Conservation (phyloP, 2,329 filamentous ascomycete species). For the Sordariomycetes sp. region DNA sequence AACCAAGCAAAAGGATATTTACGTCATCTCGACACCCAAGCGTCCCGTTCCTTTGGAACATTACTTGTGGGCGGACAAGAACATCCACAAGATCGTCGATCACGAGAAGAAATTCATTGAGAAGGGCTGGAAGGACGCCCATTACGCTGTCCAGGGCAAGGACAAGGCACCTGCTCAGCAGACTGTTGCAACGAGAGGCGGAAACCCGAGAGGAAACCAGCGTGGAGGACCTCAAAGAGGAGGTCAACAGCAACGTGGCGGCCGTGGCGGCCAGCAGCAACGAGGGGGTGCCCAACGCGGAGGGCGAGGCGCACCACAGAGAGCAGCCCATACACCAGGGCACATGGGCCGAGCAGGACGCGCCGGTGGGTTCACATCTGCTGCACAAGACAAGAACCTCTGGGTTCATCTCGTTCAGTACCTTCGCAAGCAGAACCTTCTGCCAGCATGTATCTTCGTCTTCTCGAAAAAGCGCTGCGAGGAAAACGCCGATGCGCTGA, state of each 20-base stretch:
- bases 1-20: slow-evolving; percentile 98
- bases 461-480: slow-evolving; percentile 98
- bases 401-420: slow-evolving; percentile 96
- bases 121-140: slow-evolving; percentile 90
- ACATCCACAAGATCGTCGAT: slow-evolving; percentile 90
- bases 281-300: slow-evolving; percentile 44
- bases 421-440: slow-evolving; percentile 74
- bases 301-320: slow-evolving; percentile 41
- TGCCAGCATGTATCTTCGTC: slow-evolving; percentile 94
- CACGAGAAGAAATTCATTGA: slow-evolving; percentile 87
- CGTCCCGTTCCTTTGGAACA: slow-evolving; percentile 91
- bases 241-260: slow-evolving; percentile 33
- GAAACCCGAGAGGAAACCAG: slow-evolving; percentile 23
- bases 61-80: slow-evolving; percentile 90
- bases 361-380: slow-evolving; percentile 76
- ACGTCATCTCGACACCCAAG: slow-evolving; percentile 96
- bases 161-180: slow-evolving; percentile 51
- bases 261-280: slow-evolving; percentile 32
- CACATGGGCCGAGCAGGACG: slow-evolving; percentile 87
- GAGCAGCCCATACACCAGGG: slow-evolving; percentile 56
- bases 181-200: slow-evolving; percentile 25
- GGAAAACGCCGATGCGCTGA: slow-evolving; percentile 90
- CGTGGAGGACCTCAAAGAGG: slow-evolving; percentile 40
- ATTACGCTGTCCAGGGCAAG: slow-evolving; percentile 69
- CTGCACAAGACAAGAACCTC: slow-evolving; percentile 88